Evolutionary conservation across 2,329 filamentous ascomycete species (phyloP).

Genomic region (Coleophoma crateriformis): DNA sequence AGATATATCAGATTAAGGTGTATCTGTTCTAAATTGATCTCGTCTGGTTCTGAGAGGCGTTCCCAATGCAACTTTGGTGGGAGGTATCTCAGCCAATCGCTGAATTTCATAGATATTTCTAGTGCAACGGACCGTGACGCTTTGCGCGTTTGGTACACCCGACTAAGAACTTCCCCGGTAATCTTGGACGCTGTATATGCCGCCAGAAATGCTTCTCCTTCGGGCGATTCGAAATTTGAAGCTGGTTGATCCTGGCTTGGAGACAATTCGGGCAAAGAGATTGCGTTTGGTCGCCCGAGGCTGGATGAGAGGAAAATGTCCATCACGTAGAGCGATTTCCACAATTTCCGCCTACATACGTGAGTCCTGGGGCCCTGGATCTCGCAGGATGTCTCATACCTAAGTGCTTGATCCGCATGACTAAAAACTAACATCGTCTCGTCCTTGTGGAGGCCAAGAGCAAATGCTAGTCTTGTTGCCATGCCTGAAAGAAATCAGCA

Average conservation of each 20-base stretch:
- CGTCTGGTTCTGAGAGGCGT: constrained; percentile 31
- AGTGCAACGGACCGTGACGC: constrained; percentile 36
- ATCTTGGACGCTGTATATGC: constrained; percentile 8
- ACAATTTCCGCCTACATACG: constrained; percentile 49
- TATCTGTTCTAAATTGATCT: constrained; percentile 50
- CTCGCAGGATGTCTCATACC: constrained; percentile 1
- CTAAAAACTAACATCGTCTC: constrained; percentile 49
- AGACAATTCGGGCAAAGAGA: constrained; percentile 3
- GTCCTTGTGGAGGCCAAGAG: constrained; percentile 55
- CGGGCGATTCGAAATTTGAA: not conserved
- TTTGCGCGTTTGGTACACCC: constrained; percentile 39
- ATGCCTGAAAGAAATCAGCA: constrained; percentile 36
- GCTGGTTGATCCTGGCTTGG: not conserved
- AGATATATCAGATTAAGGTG: constrained; percentile 56
- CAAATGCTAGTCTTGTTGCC: constrained; percentile 56
- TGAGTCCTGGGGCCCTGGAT: not conserved
- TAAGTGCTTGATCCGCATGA: constrained; percentile 31
- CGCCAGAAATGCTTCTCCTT: not conserved
- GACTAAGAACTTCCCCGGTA: constrained; percentile 6
- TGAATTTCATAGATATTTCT: constrained; percentile 48
- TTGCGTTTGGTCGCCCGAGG: constrained; percentile 51
- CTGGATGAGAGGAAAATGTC: constrained; percentile 58
- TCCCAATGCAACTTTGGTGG: constrained; percentile 42
- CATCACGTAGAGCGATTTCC: constrained; percentile 58
- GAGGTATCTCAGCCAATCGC: constrained; percentile 42